Evolutionary conservation across 345 rosid genomes (phyloP).

Genomic region (Brassica rapa): DNA sequence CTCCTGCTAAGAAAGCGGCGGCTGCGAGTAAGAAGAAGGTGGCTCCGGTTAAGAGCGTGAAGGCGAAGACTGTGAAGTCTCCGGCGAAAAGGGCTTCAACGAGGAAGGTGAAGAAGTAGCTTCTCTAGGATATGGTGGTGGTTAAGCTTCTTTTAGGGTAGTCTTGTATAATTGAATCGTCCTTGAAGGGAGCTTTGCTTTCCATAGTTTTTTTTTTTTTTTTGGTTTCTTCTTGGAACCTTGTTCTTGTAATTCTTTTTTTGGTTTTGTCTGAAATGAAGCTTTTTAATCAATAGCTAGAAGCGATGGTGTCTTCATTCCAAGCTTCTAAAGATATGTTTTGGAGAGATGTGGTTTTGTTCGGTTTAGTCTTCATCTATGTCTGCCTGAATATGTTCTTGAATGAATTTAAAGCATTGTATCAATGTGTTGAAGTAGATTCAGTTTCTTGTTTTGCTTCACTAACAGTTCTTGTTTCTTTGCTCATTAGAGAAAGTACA

Average conservation of each 20-base stretch:
- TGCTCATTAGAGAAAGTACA: background rate
- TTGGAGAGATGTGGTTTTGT: background rate
- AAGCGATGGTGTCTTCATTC: background rate
- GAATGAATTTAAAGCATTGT: background rate
- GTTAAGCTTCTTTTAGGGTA: constrained; percentile 40
- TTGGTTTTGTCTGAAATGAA: constrained; percentile 12
- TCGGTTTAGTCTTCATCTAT: background rate
- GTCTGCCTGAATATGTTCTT: background rate
- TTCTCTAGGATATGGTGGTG: background rate
- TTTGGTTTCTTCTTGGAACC: constrained; percentile 23
- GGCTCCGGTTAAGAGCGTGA: constrained; percentile 54
- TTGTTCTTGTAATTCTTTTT: constrained; percentile 16
- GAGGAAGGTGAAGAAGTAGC: constrained; percentile 43
- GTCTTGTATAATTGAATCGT: constrained; percentile 40
- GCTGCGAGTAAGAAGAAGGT: constrained; percentile 46
- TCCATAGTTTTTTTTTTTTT: constrained; percentile 28
- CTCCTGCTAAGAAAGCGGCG: constrained; percentile 49
- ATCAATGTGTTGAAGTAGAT: background rate
- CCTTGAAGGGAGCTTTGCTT: constrained; percentile 6
- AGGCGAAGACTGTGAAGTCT: constrained; percentile 46
- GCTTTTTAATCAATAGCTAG: constrained; percentile 17
- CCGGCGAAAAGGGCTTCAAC: constrained; percentile 55
- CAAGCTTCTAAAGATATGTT: too few relatives aligned
- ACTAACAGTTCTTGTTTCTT: background rate
- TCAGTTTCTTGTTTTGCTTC: background rate